These are phyloP conservation scores for Remersonia thermophila DNA, from an alignment of 2,329 filamentous ascomycete species.

Conservation along the genomic window DNA sequence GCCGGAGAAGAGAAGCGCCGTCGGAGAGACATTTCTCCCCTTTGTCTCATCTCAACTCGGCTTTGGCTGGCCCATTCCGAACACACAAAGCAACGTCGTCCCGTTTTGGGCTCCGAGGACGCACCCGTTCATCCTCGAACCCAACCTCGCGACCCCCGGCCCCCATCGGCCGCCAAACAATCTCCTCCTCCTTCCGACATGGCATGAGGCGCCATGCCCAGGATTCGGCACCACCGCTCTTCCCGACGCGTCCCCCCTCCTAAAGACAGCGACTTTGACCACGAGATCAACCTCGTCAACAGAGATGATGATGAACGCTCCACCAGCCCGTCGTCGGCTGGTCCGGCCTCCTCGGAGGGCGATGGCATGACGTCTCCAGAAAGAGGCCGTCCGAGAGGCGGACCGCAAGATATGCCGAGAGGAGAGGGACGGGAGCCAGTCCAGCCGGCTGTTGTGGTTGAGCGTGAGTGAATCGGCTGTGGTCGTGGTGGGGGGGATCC, in stretches of 20 bases:
- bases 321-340: constrained; percentile 3
- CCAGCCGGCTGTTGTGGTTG: constrained; percentile 12
- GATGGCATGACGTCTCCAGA: background rate
- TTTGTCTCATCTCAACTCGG: too few species aligned
- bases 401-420: background rate
- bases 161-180: too few species aligned
- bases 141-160: too few species aligned
- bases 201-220: constrained; percentile 25
- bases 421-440: background rate
- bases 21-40: too few species aligned
- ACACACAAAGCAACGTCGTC: too few species aligned
- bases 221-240: constrained; percentile 28
- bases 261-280: constrained; percentile 52
- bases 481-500: too few species aligned
- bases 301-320: constrained; percentile 11
- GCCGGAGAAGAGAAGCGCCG: too few species aligned
- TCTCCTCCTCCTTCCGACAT: too few species aligned
- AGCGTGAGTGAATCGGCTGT: constrained; percentile 9
- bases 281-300: constrained; percentile 56
- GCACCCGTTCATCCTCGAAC: too few species aligned
- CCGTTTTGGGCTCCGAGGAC: too few species aligned
- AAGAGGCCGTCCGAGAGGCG: background rate
- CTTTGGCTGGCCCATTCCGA: too few species aligned
- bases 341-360: constrained; percentile 8
- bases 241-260: constrained; percentile 44